Evolutionary conservation across 805 yeast genomes (phyloP).

Genomic region (Pachysolen tannophilus): DNA sequence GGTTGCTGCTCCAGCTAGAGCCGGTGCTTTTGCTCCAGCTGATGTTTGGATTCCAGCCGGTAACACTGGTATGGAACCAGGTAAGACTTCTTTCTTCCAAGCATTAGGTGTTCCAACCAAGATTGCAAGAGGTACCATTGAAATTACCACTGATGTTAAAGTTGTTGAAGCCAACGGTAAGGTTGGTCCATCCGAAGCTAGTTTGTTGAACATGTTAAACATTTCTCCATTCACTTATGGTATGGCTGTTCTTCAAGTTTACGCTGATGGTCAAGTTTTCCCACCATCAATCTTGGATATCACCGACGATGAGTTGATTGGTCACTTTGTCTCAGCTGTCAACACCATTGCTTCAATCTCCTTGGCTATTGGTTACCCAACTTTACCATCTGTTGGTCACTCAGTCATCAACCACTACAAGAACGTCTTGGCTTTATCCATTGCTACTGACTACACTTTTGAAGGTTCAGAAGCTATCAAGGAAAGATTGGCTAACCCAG

Average conservation of each 20-base stretch:
- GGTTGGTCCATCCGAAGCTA: slow-evolving; percentile 99
- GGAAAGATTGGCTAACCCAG: slow-evolving; percentile 99
- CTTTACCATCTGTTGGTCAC: slow-evolving; percentile 99
- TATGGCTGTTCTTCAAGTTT: slow-evolving; percentile 93
- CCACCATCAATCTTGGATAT: slow-evolving; percentile 95
- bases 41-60: slow-evolving; percentile 98
- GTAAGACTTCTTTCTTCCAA: slow-evolving; percentile 99
- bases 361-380: slow-evolving; percentile 98
- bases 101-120: slow-evolving; percentile 99
- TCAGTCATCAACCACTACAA: slow-evolving; percentile 98
- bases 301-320: slow-evolving; percentile 93
- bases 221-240: slow-evolving; percentile 99
- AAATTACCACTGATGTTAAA: slow-evolving; percentile 94
- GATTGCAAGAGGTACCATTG: slow-evolving; percentile 99
- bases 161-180: slow-evolving; percentile 79
- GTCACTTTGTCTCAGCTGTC: slow-evolving; percentile 88
- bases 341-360: slow-evolving; percentile 93
- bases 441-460: slow-evolving; percentile 98
- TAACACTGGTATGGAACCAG: slow-evolving; percentile 99
- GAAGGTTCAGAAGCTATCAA: slow-evolving; percentile 98
- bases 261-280: slow-evolving; percentile 98
- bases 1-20: slow-evolving; percentile 99
- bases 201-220: slow-evolving; percentile 98
- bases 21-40: slow-evolving; percentile 98
- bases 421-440: slow-evolving; percentile 94